A percentile compares a stretch with the other conserved stretches of the same genome.
Evolutionary conservation across 192 early-diverging fungal species (phyloP).

Genomic region (Physocladia obscura): DNA sequence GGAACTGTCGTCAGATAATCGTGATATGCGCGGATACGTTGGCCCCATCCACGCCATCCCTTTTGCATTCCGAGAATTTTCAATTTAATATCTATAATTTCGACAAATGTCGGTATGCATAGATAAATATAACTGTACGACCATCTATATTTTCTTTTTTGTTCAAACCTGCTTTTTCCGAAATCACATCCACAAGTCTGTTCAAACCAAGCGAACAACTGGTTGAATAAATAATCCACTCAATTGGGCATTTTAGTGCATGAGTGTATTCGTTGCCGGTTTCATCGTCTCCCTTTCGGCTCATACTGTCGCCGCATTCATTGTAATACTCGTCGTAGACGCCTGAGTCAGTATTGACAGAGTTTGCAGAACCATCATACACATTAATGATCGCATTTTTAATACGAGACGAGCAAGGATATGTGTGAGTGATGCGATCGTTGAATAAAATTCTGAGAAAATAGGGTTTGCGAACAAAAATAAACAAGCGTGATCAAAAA

Average conservation of each 20-base stretch:
- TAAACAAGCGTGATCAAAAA: neutral
- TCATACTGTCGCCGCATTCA: too few species aligned
- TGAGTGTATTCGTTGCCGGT: neutral
- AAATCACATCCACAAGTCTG: conserved; percentile 3
- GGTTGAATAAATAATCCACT: conserved; percentile 32
- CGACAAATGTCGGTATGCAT: neutral
- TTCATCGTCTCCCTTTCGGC: too few species aligned
- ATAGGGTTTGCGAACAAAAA: neutral
- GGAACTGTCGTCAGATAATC: conserved; percentile 20
- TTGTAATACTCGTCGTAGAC: neutral
- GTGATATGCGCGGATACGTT: conserved; percentile 26
- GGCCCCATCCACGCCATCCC: conserved; percentile 32
- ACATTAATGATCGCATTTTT: too few species aligned
- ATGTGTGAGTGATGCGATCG: conserved; percentile 1
- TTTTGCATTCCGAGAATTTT: conserved; percentile 20
- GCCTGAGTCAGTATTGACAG: neutral
- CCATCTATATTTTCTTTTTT: neutral
- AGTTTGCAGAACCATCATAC: too few species aligned
- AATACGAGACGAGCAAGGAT: neutral
- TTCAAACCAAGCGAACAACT: conserved; percentile 25
- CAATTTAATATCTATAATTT: conserved; percentile 9
- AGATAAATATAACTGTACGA: neutral
- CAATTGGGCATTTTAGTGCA: conserved; percentile 12
- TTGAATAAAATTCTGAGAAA: neutral
- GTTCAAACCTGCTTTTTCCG: neutral